Evolutionary conservation across 108 stramenopile species (phyloP), one percentile per base, ranked within the genome.

Genomic region (Cyclotella cryptica): DNA sequence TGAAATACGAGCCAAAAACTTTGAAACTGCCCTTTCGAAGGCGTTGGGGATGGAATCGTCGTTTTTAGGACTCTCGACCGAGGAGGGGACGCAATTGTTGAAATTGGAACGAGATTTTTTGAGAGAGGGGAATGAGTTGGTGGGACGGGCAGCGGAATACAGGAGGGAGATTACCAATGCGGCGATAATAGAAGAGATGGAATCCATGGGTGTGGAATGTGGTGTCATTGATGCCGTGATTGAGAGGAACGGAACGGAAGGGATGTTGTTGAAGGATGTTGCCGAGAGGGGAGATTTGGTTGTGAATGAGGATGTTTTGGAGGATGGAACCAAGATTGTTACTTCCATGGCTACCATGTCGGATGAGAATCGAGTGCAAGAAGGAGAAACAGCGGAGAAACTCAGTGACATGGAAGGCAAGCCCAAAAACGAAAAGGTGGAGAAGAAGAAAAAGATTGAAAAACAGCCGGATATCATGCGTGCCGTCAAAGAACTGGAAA

Each of bases 101-200:
- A 62, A 63, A 44, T 81, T 82, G 40, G 94, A 95, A 79, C 66
- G 87, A 59, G 75, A 88, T 43, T 89, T 94, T 69, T 58, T 93
- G 43, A 52, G 73, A 17, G 68, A 80, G 44, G 93, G 93, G 3
- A 64, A 66, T 21, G 69, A 81, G 27, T 30, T 89, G 0, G 29
- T 90, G 18, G 41, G 44, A 0, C 70, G 83, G 40, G 59, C 89
- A 10, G 74, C 80, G 35, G 27, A 52, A 11, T 62, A 81, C 68
- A 89, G 86, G 69, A 67, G 87, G 44, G 69, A 80, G 45, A 65
- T 92, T 71, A 85, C 89, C 17, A 66, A 87, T 62, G 73, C 77
- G 11, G 77, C 80, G 1, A 79, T 96, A 39, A 80, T 88, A 51
- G 70, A 84, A 18, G 92, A 91, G 70, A 79, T 96, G 84, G 69